Evolutionary conservation across 2,329 filamentous ascomycete genomes (phyloP), one percentile per base, ranked within the genome.

Genomic region (Colletotrichum musicola): DNA sequence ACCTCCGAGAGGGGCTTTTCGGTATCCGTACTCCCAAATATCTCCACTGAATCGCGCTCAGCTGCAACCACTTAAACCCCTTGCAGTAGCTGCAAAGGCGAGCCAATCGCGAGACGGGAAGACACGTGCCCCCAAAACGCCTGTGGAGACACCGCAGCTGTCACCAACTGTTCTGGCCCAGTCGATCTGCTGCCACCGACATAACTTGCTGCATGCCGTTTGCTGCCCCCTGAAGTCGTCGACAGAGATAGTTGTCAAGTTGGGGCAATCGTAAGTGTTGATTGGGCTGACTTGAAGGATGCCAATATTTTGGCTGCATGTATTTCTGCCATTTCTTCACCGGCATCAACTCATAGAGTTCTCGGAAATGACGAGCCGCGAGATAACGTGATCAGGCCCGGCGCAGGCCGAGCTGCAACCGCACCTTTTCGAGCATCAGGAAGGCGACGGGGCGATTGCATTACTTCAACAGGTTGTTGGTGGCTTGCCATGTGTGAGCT

Each of bases 21-120:
- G 58, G 58, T 53, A 54, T 18, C 3, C 44, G n/a, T 20, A 46
- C 22, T 25, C 4, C 22, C 10, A 10, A 18, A 6, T 49, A 22
- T 6, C 46, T 9, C 18, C n/a, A 49, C n/a, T 49, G 18, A 38
- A 35, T 47, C 14, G 22, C 58, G 47, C 18, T 13, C 35, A 22
- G 49, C 40, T 71, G 65, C 68, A 65, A 71, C 35, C 68, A 69
- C 68, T 71, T 69, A 68, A 65, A 64, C 46, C 64, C 65, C 68
- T 58, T 64, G 68, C 44, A 67, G 58, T 27, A 44, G 53, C 40
- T 55, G 53, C 20, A 42, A 55, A 40, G 35, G 7, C 18, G 27
- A 46, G 42, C 68, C 64, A 64, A 69, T 60, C 22, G 44, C 13
- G 20, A 13, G 14, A 18, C 38, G 16, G 35, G 1, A 18, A 25